Conservation (phyloP, 371 early-diverging fungal species). For the Apophysomyces sp. region DNA sequence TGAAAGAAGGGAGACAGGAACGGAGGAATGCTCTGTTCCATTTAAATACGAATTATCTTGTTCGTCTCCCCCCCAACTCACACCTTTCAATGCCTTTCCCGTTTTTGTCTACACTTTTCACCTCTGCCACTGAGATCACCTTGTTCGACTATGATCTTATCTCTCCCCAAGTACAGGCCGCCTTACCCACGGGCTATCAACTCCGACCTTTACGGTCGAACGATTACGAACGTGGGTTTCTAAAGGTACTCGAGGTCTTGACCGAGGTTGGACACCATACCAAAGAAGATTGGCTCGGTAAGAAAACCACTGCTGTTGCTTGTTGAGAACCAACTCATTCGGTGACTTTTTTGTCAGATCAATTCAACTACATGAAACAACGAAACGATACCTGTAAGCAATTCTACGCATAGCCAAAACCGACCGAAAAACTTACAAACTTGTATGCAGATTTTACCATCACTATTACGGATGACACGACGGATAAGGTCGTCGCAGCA, state of each 20-base stretch:
- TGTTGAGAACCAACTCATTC: no score
- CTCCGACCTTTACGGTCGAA: slow-evolving; percentile 80
- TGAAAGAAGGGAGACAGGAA: not conserved
- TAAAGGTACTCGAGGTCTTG: slow-evolving; percentile 70
- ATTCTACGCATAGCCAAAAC: not conserved
- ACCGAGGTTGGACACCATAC: slow-evolving; percentile 77
- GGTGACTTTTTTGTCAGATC: slow-evolving; percentile 49
- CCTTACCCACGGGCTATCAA: slow-evolving; percentile 77
- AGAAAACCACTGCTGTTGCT: no score
- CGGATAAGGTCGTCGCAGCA: slow-evolving; percentile 76
- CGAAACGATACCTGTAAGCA: slow-evolving; percentile 73
- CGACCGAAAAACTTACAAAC: not conserved
- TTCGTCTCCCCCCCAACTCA: not conserved
- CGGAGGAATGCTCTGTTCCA: not conserved
- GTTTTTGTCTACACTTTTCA: not conserved
- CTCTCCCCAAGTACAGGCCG: slow-evolving; percentile 68
- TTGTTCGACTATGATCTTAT: slow-evolving; percentile 78
- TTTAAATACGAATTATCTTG: not conserved
- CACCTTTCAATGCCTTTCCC: not conserved
- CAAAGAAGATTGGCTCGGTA: slow-evolving; percentile 68
- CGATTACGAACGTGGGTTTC: slow-evolving; percentile 85
- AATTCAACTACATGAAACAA: slow-evolving; percentile 71
- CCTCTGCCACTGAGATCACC: slow-evolving; percentile 29
- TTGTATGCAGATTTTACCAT: slow-evolving; percentile 61
- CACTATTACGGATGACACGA: slow-evolving; percentile 78